Evolutionary conservation across 768 basidiomycete genomes (phyloP).

Genomic region (Suillus fuscotomentosus): DNA sequence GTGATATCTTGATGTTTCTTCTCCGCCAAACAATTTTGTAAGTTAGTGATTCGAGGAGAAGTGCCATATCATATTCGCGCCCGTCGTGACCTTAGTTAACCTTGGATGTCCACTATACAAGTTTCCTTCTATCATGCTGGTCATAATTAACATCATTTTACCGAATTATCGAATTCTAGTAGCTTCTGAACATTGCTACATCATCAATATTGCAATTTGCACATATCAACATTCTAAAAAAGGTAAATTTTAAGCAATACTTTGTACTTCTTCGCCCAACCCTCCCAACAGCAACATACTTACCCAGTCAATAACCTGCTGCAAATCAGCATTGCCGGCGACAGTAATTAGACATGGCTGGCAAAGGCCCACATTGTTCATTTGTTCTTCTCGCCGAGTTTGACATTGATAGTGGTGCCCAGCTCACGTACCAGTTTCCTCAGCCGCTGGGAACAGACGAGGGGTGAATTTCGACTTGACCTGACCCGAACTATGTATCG

Average conservation of each 20-base stretch:
- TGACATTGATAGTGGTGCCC: conserved; percentile 93
- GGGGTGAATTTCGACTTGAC: conserved; percentile 53
- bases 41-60: too few relatives aligned
- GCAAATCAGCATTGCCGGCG: not conserved
- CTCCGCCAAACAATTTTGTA: too few relatives aligned
- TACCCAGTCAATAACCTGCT: not conserved
- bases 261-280: not conserved
- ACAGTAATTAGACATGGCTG: conserved; percentile 41
- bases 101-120: not conserved
- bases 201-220: too few relatives aligned
- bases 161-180: not conserved
- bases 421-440: conserved; percentile 94
- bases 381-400: conserved; percentile 98
- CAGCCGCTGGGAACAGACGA: conserved; percentile 93
- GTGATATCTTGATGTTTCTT: too few relatives aligned
- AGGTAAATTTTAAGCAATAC: not conserved
- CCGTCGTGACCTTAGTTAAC: too few relatives aligned
- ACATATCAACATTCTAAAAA: not conserved
- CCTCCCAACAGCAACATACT: not conserved
- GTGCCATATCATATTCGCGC: too few relatives aligned
- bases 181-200: not conserved
- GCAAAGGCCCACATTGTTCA: conserved; percentile 76
- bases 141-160: not conserved
- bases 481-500: not conserved
- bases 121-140: not conserved